These are phyloP conservation scores for Candida montana DNA, from an alignment of 805 yeast genomes.

Conservation along the genomic window DNA sequence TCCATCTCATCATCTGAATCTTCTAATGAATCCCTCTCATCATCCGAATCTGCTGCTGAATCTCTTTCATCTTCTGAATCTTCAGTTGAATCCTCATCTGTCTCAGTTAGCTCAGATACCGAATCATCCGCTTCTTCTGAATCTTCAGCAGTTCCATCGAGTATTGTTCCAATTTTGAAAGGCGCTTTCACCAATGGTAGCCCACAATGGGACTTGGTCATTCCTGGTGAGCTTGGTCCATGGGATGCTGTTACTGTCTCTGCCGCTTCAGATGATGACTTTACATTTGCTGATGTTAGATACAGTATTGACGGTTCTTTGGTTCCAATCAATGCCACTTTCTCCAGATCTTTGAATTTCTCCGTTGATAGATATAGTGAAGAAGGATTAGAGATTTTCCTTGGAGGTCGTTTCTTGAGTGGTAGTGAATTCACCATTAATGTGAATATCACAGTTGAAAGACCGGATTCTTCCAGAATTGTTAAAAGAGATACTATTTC, in stretches of 20 bases:
- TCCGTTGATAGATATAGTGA: not conserved
- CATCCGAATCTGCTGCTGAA: not conserved
- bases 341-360: no score
- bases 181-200: constrained; percentile 8
- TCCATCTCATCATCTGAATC: constrained; percentile 1
- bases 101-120: not conserved
- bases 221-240: constrained; percentile 20
- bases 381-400: constrained; percentile 2
- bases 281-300: not conserved
- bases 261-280: constrained; percentile 5
- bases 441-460: not conserved
- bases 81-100: not conserved
- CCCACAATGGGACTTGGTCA: constrained; percentile 11
- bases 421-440: constrained; percentile 3
- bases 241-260: constrained; percentile 7
- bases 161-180: not conserved
- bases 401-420: constrained; percentile 4
- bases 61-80: not conserved
- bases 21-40: no score
- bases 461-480: not conserved
- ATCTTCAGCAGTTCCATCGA: not conserved
- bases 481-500: constrained; percentile 1
- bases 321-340: no score
- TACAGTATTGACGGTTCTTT: no score
- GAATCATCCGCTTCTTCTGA: not conserved